Base-by-base conservation (phyloP, 257 asterid genomes). In the Fraxinus cuspidata region DNA sequence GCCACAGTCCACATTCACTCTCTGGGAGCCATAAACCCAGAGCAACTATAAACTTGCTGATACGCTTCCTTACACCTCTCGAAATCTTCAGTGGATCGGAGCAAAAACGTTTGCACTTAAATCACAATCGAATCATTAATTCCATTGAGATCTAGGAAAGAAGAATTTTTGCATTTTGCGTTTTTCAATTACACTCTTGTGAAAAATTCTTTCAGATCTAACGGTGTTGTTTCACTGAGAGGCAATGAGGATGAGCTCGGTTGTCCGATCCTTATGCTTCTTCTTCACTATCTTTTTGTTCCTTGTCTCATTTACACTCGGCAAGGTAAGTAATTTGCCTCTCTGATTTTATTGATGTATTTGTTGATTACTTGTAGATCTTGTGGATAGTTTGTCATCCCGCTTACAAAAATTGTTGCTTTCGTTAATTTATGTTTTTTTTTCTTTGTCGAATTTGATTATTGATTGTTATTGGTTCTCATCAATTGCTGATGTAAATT, bases 181-280 rank as follows among this genome's bases (percentile, higher is more conserved):
- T 47, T 35, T 27, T 19, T 35, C 66, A 28, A 78, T 47, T 67
- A 40, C 74, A 35, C 12, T 70, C 60, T 70, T 23, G 79, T 70
- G 9, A 3, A 32, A 32, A 66, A 21, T 23, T 60, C 85, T 78
- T 80, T 82, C 77, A 83, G 89, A 87, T 85, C 89, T 80, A 85
- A 80, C 74, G 79, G 51, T 23, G 31, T 40, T 35, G 34, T 71
- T 65, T n/a, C 78, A 31, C 71, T 72, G 70, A 73, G 65, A 51
- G 82, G 84, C 85, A 84, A 91, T 88, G 96, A 73, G 88, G 85
- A 89, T 91, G 96, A 69, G 85, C 77, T 79, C 87, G 82, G 79
- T 71, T 47, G 85, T 74, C 78, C 83, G 89, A 85, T 83, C 81
- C 21, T 35, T 73, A 72, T 40, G 56, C 85, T 51, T 83, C 63